Conservation (phyloP, 768 basidiomycete genomes). For the Paxillus rubicundulus region DNA sequence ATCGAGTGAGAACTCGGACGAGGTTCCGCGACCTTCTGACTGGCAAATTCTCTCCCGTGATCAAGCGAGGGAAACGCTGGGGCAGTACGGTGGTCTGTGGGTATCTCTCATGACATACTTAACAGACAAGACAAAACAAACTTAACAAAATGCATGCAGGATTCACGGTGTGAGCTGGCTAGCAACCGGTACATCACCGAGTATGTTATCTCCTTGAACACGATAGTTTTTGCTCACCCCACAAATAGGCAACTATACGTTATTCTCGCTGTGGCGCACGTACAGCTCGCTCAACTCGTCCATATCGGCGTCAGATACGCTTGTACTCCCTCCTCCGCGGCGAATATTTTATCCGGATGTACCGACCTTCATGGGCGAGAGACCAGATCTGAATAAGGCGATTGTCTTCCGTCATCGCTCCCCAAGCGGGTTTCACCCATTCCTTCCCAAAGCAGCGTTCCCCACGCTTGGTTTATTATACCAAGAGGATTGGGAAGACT, state of each 20-base stretch:
- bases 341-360: constrained; percentile 73
- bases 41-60: constrained; percentile 59
- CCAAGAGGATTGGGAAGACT: constrained; percentile 75
- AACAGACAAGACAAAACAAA: neutral
- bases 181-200: constrained; percentile 48
- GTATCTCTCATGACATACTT: constrained; percentile 21
- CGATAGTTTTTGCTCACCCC: constrained; percentile 1
- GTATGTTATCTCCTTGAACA: constrained; percentile 34
- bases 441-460: constrained; percentile 70
- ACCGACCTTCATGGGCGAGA: constrained; percentile 52
- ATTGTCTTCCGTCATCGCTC: constrained; percentile 41
- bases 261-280: constrained; percentile 75
- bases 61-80: constrained; percentile 48
- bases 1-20: constrained; percentile 29
- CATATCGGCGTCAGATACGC: constrained; percentile 43
- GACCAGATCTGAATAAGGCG: constrained; percentile 30
- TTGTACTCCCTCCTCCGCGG: constrained; percentile 61
- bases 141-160: constrained; percentile 31
- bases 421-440: constrained; percentile 68
- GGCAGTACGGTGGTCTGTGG: constrained; percentile 53
- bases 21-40: constrained; percentile 46
- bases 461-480: constrained; percentile 68
- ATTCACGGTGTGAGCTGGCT: constrained; percentile 72
- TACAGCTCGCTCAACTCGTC: constrained; percentile 61
- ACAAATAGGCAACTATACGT: constrained; percentile 56